A percentile compares a stretch with the other conserved stretches of the same genome.
Conservation (phyloP, 2,329 filamentous ascomycete species). For the Trichophyton benhamiae region DNA sequence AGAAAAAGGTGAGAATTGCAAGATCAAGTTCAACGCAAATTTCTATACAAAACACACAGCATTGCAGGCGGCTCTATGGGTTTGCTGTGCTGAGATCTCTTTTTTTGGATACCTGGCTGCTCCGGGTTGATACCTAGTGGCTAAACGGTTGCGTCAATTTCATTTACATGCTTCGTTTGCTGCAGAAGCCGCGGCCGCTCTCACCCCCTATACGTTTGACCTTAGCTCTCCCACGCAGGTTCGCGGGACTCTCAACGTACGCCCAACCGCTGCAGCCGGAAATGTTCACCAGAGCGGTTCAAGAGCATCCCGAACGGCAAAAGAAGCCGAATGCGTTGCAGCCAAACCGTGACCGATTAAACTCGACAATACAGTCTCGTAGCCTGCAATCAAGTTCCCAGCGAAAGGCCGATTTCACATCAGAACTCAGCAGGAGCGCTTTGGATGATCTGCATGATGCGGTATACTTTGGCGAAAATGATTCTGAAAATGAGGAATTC, state of each 20-base stretch:
- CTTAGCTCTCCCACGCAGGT: background rate
- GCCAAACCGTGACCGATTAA: slow-evolving; percentile 20
- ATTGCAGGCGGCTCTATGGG: background rate
- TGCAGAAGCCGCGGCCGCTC: background rate
- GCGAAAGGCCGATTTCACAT: slow-evolving; percentile 28
- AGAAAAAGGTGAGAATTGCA: background rate
- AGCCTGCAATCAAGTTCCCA: slow-evolving; percentile 24
- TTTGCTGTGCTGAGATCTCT: background rate
- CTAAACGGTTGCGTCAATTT: too few relatives aligned
- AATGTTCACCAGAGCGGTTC: slow-evolving; percentile 34
- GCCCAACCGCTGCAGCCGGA: background rate
- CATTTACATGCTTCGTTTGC: background rate
- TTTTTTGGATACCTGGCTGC: background rate
- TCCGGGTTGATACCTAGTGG: background rate
- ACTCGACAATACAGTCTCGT: slow-evolving; percentile 16
- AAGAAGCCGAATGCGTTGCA: slow-evolving; percentile 22
- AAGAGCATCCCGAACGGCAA: slow-evolving; percentile 23
- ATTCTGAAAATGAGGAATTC: slow-evolving; percentile 61
- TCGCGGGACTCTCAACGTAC: slow-evolving; percentile 1
- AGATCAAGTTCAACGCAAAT: background rate
- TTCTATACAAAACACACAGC: background rate
- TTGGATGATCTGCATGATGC: slow-evolving; percentile 35
- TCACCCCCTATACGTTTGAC: background rate
- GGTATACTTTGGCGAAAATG: slow-evolving; percentile 41
- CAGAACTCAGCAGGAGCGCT: slow-evolving; percentile 17